Conservation (phyloP, 164 flowering plant genomes). For the Berberis vulgaris region DNA sequence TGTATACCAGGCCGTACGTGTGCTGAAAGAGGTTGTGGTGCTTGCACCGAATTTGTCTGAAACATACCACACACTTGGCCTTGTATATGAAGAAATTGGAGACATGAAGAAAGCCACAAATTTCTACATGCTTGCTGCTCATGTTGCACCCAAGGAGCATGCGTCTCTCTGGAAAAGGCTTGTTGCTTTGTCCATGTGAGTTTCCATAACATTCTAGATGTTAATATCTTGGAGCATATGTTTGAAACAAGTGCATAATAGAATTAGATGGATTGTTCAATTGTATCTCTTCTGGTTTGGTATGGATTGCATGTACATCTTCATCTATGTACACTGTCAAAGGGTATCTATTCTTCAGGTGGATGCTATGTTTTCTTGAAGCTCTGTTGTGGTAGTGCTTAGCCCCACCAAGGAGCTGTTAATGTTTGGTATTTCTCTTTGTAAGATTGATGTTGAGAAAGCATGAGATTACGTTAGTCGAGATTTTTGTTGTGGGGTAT, state of each 20-base stretch:
- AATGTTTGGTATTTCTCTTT: too few species aligned
- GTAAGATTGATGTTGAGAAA: too few species aligned
- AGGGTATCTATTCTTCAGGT: background rate
- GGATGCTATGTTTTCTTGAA: background rate
- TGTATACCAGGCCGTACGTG: constrained; percentile 22
- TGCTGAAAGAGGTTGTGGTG: constrained; percentile 47
- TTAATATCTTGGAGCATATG: too few species aligned
- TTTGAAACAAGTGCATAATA: too few species aligned
- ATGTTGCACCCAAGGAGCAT: constrained; percentile 52
- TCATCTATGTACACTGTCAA: background rate
- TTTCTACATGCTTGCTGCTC: constrained; percentile 60
- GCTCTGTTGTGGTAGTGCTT: too few species aligned
- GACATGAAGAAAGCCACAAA: constrained; percentile 39
- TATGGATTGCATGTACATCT: background rate
- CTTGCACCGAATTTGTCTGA: constrained; percentile 60
- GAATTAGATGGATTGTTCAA: too few species aligned
- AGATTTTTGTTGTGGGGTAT: too few species aligned
- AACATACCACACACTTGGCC: constrained; percentile 65
- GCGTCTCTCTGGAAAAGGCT: constrained; percentile 60
- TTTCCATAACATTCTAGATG: background rate
- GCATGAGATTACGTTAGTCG: too few species aligned
- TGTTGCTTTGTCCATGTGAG: constrained; percentile 31
- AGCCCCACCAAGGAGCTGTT: too few species aligned
- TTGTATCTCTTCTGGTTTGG: background rate
- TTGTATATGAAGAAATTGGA: constrained; percentile 40